phyloP scores from a whole-genome alignment of 495 filamentous ascomycete genomes.

The Talaromyces proteolyticus region DNA sequence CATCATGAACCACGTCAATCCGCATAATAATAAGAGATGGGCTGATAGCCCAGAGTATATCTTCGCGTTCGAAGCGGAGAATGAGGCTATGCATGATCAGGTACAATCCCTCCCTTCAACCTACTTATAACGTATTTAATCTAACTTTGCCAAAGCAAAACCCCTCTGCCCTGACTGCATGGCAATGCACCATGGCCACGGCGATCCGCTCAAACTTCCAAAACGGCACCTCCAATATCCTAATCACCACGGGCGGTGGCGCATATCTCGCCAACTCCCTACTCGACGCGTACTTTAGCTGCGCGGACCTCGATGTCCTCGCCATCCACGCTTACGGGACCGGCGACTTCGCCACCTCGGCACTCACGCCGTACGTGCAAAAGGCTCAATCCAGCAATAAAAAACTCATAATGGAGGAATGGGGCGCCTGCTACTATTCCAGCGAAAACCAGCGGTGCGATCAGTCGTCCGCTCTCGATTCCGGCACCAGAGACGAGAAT shows the following conservation, averaged over 20 bases:
- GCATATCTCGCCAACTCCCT: not conserved
- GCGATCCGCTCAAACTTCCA: not conserved
- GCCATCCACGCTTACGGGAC: constrained; percentile 15
- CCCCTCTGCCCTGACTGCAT: not conserved
- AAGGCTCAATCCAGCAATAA: constrained; percentile 13
- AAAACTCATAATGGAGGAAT: constrained; percentile 20
- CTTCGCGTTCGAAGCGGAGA: constrained; percentile 14
- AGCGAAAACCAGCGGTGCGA: constrained; percentile 11
- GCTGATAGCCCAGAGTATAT: constrained; percentile 8
- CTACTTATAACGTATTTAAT: too few species aligned
- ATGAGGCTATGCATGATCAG: constrained; percentile 5
- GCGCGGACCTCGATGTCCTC: not conserved
- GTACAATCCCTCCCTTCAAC: too few species aligned
- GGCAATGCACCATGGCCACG: not conserved
- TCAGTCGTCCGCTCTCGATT: not conserved
- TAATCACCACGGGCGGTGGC: not conserved
- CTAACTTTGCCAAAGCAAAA: not conserved
- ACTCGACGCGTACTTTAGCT: not conserved
- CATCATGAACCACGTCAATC: constrained; percentile 10
- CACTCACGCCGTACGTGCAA: constrained; percentile 11
- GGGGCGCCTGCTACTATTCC: constrained; percentile 16
- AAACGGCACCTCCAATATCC: not conserved
- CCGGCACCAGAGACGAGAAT: not conserved
- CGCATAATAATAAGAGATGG: constrained; percentile 10
- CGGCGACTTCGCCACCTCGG: constrained; percentile 14